phyloP scores from a whole-genome alignment of 2,329 filamentous ascomycete species.

The Hymenoscyphus repandus region DNA sequence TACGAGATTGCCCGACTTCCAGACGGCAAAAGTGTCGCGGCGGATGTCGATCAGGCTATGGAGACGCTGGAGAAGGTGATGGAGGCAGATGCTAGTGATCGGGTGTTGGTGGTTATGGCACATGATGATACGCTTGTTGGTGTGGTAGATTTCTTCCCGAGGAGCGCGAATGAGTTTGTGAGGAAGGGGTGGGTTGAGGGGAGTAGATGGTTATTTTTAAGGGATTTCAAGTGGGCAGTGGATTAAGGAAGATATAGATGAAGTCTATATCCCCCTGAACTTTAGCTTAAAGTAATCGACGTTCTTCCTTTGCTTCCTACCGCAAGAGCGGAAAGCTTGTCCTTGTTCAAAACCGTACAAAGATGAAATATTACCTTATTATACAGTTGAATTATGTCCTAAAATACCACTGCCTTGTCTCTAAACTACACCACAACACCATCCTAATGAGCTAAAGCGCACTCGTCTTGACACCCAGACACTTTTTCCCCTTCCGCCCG shows the following conservation, averaged over 20 bases:
- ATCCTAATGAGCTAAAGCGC: no score
- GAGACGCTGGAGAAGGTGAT: slow-evolving; percentile 41
- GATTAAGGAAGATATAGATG: neutral
- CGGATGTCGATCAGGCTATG: slow-evolving; percentile 31
- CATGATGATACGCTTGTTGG: slow-evolving; percentile 41
- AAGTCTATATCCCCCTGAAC: no score
- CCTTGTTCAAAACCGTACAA: no score
- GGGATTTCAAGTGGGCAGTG: slow-evolving; percentile 42
- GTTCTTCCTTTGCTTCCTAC: no score
- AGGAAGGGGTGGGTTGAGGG: slow-evolving; percentile 41
- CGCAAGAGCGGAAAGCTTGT: no score
- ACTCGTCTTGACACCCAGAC: no score
- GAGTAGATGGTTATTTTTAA: slow-evolving; percentile 44
- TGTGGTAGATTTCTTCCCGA: slow-evolving; percentile 45
- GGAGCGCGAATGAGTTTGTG: slow-evolving; percentile 41
- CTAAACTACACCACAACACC: no score
- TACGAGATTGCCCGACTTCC: slow-evolving; percentile 25
- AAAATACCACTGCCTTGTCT: no score
- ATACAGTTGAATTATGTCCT: no score
- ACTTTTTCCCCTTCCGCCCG: no score
- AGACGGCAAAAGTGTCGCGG: slow-evolving; percentile 10
- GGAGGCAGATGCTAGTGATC: slow-evolving; percentile 40
- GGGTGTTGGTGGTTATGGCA: slow-evolving; percentile 41
- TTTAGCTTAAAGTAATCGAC: no score
- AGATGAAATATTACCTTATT: no score